A percentile compares a stretch with the other conserved stretches of the same genome.
Evolutionary conservation across 2,329 filamentous ascomycete genomes (phyloP).

Genomic region (Didymella exigua): DNA sequence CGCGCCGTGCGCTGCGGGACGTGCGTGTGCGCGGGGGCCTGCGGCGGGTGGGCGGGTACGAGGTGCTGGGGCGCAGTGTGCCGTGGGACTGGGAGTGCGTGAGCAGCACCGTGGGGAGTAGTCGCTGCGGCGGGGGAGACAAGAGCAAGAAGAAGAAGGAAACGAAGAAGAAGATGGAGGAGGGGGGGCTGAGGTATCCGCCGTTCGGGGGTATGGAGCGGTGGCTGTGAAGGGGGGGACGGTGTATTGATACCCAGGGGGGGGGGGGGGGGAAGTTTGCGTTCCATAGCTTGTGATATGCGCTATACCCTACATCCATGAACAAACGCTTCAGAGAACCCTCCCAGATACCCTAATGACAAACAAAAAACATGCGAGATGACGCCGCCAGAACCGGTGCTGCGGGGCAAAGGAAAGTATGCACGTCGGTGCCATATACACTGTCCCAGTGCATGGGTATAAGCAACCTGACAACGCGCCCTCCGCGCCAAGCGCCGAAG

Average conservation of each 20-base stretch:
- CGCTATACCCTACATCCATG: background rate
- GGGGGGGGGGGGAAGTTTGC: too few species aligned
- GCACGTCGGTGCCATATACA: slow-evolving; percentile 27
- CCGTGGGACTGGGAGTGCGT: slow-evolving; percentile 46
- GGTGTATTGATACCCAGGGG: too few species aligned
- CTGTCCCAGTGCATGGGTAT: slow-evolving; percentile 35
- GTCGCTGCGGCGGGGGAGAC: background rate
- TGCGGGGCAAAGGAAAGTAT: slow-evolving; percentile 7
- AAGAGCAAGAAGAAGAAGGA: slow-evolving; percentile 6
- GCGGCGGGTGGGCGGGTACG: slow-evolving; percentile 39
- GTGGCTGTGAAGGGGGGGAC: slow-evolving; percentile 32
- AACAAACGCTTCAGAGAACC: background rate
- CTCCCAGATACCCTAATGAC: background rate
- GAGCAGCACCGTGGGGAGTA: slow-evolving; percentile 34
- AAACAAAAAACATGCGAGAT: background rate
- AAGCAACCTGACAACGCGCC: slow-evolving; percentile 23
- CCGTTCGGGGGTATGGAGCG: slow-evolving; percentile 35
- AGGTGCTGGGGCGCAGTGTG: slow-evolving; percentile 36
- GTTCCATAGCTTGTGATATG: background rate
- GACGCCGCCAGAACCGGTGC: slow-evolving; percentile 1
- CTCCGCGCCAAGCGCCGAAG: slow-evolving; percentile 10
- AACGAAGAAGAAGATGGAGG: slow-evolving; percentile 7
- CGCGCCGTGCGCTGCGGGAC: slow-evolving; percentile 31
- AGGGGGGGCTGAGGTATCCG: slow-evolving; percentile 31
- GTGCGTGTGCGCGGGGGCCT: slow-evolving; percentile 19